These are phyloP conservation scores for Teratosphaeria zuluensis DNA, from an alignment of 2,329 filamentous ascomycete genomes.

Conservation along the genomic window DNA sequence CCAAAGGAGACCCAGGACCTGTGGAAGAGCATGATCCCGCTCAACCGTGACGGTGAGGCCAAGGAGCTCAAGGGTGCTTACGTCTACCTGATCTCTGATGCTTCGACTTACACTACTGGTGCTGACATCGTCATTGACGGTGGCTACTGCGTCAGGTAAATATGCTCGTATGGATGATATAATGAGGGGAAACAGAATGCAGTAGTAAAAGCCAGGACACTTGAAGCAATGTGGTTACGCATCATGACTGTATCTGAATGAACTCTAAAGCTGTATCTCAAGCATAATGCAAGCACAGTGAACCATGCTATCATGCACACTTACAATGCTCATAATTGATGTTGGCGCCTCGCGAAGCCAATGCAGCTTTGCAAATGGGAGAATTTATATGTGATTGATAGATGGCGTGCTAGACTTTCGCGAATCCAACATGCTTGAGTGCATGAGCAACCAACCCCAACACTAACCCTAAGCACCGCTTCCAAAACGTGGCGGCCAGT, in stretches of 20 bases:
- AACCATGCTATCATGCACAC: background rate
- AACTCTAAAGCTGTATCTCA: background rate
- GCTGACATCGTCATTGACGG: constrained; percentile 42
- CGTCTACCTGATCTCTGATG: constrained; percentile 44
- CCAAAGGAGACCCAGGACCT: constrained; percentile 47
- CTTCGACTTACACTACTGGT: constrained; percentile 43
- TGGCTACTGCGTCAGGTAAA: constrained; percentile 33
- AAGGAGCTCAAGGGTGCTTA: constrained; percentile 56
- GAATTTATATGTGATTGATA: no score
- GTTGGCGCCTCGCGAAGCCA: no score
- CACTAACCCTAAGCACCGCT: background rate
- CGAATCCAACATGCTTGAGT: no score
- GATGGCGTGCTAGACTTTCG: no score
- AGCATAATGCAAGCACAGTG: background rate
- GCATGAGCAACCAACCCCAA: background rate
- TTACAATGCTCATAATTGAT: no score
- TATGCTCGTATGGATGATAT: background rate
- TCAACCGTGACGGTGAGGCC: constrained; percentile 52
- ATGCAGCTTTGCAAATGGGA: no score
- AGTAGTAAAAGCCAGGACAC: background rate
- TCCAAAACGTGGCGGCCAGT: no score
- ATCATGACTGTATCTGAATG: background rate
- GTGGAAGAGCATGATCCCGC: constrained; percentile 51
- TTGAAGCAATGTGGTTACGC: background rate
- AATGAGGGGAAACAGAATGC: background rate